Base-by-base conservation (phyloP, 2,329 filamentous ascomycete species). In the Epicoccum nigrum region DNA sequence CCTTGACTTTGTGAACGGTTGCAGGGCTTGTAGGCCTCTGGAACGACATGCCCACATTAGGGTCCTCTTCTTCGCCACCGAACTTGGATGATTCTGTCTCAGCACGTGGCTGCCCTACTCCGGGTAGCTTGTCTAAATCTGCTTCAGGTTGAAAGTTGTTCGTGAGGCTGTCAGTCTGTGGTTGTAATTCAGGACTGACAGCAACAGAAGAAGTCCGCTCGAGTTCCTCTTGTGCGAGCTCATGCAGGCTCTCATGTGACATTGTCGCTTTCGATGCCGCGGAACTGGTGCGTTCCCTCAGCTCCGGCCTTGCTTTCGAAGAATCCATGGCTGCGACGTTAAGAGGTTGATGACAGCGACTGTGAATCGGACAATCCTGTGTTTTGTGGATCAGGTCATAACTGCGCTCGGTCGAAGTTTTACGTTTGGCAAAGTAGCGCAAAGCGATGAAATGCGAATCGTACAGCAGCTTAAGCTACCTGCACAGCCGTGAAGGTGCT, bases 41-140 rank as follows among this genome's bases (percentile, higher is more conserved):
- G 40, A 77, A 76, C 7, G 68, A 69, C 34, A 69, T 67, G 21
- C 71, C 69, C 27, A 72, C 64, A 19, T 70, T 65, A 9, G 71
- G 72, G 28, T 76, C 71, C 47, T 76, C 74, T 35, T 76, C 73
- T 50, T 74, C 74, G n/a, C 72, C 72, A 33, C 74, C 72, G 35
- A 74, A 70, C 23, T 68, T 67, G 44, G 69, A 63, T 19, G 64
- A 64, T 32, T 66, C 68, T 4, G 62, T 64, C 11, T 71, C 67
- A 34, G 63, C 57, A 21, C 66, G 63, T 15, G 63, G 62, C 31
- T 64, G 60, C 13, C 66, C 67, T n/a, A 48, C 31, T 8, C 51
- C 51, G 28, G 65, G 65, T 15, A 61, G 41, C 38, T 68, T 69
- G 39, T 67, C 70, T 37, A 70, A 38, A 42, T 72, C 67, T 20